Evolutionary conservation across 2,329 filamentous ascomycete species (phyloP).

Genomic region (Fusarium verticillioides): DNA sequence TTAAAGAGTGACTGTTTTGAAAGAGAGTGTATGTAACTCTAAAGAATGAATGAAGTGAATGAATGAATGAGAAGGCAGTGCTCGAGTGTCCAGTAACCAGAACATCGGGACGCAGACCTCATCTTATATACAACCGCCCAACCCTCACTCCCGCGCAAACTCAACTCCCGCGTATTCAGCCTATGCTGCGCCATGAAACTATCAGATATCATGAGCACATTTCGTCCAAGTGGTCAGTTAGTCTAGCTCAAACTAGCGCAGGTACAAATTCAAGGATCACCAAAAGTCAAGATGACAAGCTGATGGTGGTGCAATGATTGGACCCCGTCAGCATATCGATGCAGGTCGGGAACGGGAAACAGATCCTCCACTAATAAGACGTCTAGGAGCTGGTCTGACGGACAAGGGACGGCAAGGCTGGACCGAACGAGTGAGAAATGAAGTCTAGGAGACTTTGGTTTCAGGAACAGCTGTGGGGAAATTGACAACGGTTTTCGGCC

Average conservation of each 20-base stretch:
- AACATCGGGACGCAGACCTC: not conserved
- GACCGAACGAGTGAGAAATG: constrained; percentile 39
- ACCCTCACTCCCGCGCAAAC: not conserved
- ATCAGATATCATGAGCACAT: constrained; percentile 21
- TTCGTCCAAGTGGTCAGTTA: constrained; percentile 27
- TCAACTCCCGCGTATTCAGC: not conserved
- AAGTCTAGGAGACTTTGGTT: constrained; percentile 37
- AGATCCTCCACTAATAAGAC: constrained; percentile 45
- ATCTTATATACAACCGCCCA: constrained; percentile 29
- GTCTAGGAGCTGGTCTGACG: constrained; percentile 28
- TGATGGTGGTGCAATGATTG: constrained; percentile 35
- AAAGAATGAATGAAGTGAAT: constrained; percentile 30
- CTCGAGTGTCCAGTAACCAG: constrained; percentile 1
- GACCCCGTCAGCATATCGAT: constrained; percentile 31
- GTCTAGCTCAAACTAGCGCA: constrained; percentile 17
- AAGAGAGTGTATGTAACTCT: constrained; percentile 25
- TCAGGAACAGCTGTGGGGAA: constrained; percentile 43
- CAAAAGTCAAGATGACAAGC: constrained; percentile 19
- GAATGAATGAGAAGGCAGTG: constrained; percentile 26
- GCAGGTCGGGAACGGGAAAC: constrained; percentile 18
- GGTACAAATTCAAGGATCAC: constrained; percentile 27
- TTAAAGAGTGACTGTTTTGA: constrained; percentile 32
- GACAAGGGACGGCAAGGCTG: constrained; percentile 34
- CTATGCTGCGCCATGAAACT: constrained; percentile 1
- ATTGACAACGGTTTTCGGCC: constrained; percentile 21